Base-by-base conservation (phyloP, 495 filamentous ascomycete species). In the Penicillium goetzii region DNA sequence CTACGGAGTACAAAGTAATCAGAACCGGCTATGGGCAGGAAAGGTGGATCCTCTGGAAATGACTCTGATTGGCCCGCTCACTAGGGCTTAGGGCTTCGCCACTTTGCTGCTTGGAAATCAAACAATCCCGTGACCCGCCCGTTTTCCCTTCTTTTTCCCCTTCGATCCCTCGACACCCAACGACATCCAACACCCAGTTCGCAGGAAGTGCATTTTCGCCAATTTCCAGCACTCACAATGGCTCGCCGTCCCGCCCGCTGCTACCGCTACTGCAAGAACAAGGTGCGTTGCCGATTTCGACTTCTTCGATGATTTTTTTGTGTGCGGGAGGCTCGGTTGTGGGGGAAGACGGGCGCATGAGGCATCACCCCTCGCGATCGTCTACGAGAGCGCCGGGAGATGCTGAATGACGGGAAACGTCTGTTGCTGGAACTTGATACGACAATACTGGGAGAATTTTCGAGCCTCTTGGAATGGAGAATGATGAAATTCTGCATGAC, bases 181-280 rank as follows among this genome's bases (percentile, higher is more conserved):
- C 74, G 73, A 79, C 76, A 77, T 71, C 68, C 72, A 65, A 68
- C 19, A 72, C 69, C 68, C 65, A 69, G 78, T 82, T 83, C 78
- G 77, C 80, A 83, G 71, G 79, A 82, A 83, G 78, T 78, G 79
- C 79, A 84, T 72, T 80, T 80, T 72, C 75, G 77, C 79, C 78
- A 78, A 78, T 75, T 78, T 78, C 79, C 83, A 88, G 78, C 84
- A 83, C 81, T 88, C 88, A 91, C 88, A 82, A 99, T 99, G 95
- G 95, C 95, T 76, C 91, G 95, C 79, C 91, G 95, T 86, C 95
- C 95, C 72, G 95, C 95, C 71, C 88, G 96, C 84, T 99, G 95
- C 84, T 99, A 99, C 89, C 93, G 95, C 81, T 99, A 99, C 89
- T 99, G 95, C 92, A 98, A 98, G 92, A 97, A 97, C 90, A 97